These are phyloP conservation scores for Tylopilus rubrobrunneus DNA, from an alignment of 768 basidiomycete species.

Conservation along the genomic window DNA sequence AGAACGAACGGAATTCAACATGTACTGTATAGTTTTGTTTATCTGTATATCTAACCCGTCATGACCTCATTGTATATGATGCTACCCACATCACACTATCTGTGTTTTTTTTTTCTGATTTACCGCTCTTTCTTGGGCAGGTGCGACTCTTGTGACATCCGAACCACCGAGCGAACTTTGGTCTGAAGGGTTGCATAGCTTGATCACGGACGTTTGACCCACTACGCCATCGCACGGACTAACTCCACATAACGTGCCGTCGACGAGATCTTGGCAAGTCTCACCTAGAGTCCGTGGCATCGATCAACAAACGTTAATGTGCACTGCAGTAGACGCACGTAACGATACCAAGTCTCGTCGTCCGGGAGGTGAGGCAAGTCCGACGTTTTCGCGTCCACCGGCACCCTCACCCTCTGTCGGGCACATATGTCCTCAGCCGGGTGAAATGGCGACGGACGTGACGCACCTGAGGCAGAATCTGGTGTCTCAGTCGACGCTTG, in stretches of 20 bases:
- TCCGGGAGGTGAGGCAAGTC: constrained; percentile 34
- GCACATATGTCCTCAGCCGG: not conserved
- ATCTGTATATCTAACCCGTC: constrained; percentile 13
- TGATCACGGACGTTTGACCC: no score
- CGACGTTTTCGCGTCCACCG: constrained; percentile 26
- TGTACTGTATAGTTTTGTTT: constrained; percentile 19
- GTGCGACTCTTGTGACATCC: no score
- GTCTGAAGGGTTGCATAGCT: no score
- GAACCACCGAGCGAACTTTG: no score
- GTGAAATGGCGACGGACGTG: constrained; percentile 10
- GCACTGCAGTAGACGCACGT: constrained; percentile 17
- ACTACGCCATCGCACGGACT: constrained; percentile 5
- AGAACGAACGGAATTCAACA: not conserved
- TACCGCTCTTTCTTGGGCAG: no score
- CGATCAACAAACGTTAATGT: not conserved
- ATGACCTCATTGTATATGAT: constrained; percentile 7
- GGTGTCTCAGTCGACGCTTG: constrained; percentile 28
- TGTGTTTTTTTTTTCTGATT: not conserved
- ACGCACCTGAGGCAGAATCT: constrained; percentile 39
- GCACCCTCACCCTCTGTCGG: constrained; percentile 19
- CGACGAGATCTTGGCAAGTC: constrained; percentile 13
- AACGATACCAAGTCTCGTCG: constrained; percentile 35
- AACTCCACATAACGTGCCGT: constrained; percentile 21
- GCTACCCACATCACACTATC: not conserved
- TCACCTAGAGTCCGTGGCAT: constrained; percentile 6